Base-by-base conservation (phyloP, 148 eudicot species). In the Rhododendron mucronatum region DNA sequence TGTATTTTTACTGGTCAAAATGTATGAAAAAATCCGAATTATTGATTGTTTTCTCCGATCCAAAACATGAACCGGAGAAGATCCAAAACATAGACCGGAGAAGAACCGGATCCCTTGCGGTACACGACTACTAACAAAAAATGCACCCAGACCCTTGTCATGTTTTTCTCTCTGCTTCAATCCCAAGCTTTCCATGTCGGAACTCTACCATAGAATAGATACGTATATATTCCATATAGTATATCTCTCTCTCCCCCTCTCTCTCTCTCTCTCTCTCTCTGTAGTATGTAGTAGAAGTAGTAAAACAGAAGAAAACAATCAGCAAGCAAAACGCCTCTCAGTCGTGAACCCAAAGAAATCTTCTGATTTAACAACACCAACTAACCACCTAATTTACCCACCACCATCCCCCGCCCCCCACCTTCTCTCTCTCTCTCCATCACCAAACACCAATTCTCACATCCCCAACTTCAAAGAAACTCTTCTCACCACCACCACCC, bases 301-400 rank as follows among this genome's bases (percentile, higher is more conserved):
- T 61, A 7, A 2, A 23, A 61, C 69, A 21, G 69, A 61, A 61
- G 69, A 63, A 63, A 7, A 63, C 20, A 63, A 20, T 18, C 65
- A 59, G 4, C 23, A 61, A 61, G 69, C 69, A 23, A 61, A 59
- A 59, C 57, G 57, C 57, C 59, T 23, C 69, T 23, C 69, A 55
- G 20, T 78, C 90, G 83, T 88, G 82, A 82, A 82, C 85, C 59
- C 76, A 63, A 88, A 88, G 89, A 69, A 85, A 88, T 41, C 85
- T 71, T 39, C 30, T 45, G 82, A 85, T 78, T 55, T 44, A 41
- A 48, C 69, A 63, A 23, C 69, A n/a, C 28, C 12, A 63, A 63
- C 69, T 7, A 63, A 23, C 69, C 69, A 84, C 47, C 33, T 41
- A 55, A 67, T 28, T 82, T 82, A 13, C 7, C 73, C 76, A 28